Evolutionary conservation across 768 basidiomycete species (phyloP), one percentile per base, ranked within the genome.

Genomic region (Boletus reticuloceps): DNA sequence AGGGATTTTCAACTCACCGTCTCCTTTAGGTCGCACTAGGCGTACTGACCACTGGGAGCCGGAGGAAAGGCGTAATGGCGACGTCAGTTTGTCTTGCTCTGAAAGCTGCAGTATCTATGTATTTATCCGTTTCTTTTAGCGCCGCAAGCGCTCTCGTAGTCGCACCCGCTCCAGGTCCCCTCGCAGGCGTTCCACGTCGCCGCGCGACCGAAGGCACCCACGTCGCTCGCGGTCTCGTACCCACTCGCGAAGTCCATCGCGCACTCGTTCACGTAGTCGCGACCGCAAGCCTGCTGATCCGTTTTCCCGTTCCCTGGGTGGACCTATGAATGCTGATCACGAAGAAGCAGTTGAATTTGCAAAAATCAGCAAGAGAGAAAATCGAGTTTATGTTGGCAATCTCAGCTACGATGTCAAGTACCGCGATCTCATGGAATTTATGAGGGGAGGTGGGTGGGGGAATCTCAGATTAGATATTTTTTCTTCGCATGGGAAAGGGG

Each of bases 391-490:
- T 68, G 93, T 98, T 73, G 96, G 97, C 69, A 99, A 99, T 74
- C 84, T 99, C 75, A 93, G 91, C 71, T 99, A 98, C 81, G 92
- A 96, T 73, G 92, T 94, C 86, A 95, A 89, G 77, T 98, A 96
- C 78, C 85, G 94, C 76, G 97, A 98, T 79, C 81, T 99, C 75
- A 94, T 95, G 84, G 94, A 98, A 86, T 98, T 97, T 73, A 96
- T 97, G 94, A 84, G 91, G 88, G 91, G 92, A 94, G 94, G 95
- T 97, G 91, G 89, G 95, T 94, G 77, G 84, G 83, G 85, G 86
- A 82, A 84, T 84, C 79, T 79, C 75, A 81, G 77, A 68, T 77
- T 74, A 73, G 72, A 72, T 54, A 61, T 72, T 85, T 77, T 83
- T 81, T 73, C 75, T 71, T 76, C 67, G 73, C 66, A 60, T 69